These are phyloP conservation scores for Botrytis cinerea DNA, from an alignment of 2,329 filamentous ascomycete genomes.

Conservation along the genomic window DNA sequence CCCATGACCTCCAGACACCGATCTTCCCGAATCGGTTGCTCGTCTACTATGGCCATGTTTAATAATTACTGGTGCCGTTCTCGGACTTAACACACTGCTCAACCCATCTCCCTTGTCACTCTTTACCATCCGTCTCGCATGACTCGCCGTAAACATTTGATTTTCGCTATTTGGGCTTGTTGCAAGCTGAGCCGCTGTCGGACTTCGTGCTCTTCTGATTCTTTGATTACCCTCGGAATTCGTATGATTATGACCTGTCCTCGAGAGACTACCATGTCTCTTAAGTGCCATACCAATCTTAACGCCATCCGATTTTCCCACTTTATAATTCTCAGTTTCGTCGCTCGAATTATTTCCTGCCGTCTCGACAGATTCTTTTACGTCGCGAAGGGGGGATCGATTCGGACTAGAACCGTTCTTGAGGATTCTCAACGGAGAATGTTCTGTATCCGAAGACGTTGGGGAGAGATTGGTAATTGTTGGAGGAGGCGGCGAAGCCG, in stretches of 20 bases:
- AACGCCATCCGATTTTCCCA: slow-evolving; percentile 36
- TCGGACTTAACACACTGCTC: slow-evolving; percentile 61
- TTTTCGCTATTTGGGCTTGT: slow-evolving; percentile 58
- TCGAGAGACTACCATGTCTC: slow-evolving; percentile 37
- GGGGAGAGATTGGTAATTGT: slow-evolving; percentile 61
- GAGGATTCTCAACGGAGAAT: slow-evolving; percentile 57
- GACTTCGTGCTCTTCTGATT: slow-evolving; percentile 39
- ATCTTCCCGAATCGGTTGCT: slow-evolving; percentile 37
- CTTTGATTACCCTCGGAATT: slow-evolving; percentile 32
- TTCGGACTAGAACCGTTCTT: slow-evolving; percentile 52
- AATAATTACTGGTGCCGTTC: slow-evolving; percentile 59
- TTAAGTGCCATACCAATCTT: slow-evolving; percentile 40
- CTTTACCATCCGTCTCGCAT: slow-evolving; percentile 67
- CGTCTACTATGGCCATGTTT: slow-evolving; percentile 46
- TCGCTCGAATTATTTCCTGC: slow-evolving; percentile 44
- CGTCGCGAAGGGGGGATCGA: slow-evolving; percentile 46
- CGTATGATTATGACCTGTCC: slow-evolving; percentile 32
- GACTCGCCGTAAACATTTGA: slow-evolving; percentile 64
- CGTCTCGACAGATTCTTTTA: slow-evolving; percentile 39
- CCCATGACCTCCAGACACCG: slow-evolving; percentile 34
- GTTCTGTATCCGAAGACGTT: slow-evolving; percentile 49
- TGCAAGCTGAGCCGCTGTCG: slow-evolving; percentile 51
- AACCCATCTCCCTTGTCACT: slow-evolving; percentile 58
- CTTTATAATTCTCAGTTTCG: slow-evolving; percentile 39
- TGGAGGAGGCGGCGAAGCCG: slow-evolving; percentile 62